phyloP scores from a whole-genome alignment of 2,329 filamentous ascomycete genomes.

The Neopestalotiopsis sp. region DNA sequence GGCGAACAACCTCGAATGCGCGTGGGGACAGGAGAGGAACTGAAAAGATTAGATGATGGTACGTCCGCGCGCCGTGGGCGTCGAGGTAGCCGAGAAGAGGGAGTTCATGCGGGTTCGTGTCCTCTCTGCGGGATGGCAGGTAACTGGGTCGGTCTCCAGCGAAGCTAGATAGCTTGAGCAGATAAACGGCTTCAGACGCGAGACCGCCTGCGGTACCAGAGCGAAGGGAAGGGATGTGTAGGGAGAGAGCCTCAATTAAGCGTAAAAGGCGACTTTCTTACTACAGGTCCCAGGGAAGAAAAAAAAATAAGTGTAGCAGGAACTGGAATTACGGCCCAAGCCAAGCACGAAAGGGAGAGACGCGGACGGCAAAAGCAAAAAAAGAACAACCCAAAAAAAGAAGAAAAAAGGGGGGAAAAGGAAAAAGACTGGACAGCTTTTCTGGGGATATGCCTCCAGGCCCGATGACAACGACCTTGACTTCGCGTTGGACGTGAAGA shows the following conservation, averaged over 20 bases:
- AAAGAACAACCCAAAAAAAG: constrained; percentile 7
- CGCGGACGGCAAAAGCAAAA: constrained; percentile 1
- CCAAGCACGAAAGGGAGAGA: background rate
- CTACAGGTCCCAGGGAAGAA: constrained; percentile 2
- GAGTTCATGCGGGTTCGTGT: constrained; percentile 31
- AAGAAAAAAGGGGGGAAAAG: background rate
- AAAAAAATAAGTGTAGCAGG: background rate
- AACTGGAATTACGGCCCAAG: constrained; percentile 15
- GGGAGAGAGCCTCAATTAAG: constrained; percentile 14
- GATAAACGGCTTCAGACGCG: constrained; percentile 2
- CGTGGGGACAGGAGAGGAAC: constrained; percentile 19
- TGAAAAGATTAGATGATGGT: constrained; percentile 20
- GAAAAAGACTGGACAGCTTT: constrained; percentile 16
- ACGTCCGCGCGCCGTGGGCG: constrained; percentile 35
- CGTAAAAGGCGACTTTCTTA: constrained; percentile 8
- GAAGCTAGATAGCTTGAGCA: constrained; percentile 2
- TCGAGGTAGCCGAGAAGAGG: constrained; percentile 30
- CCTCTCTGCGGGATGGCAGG: constrained; percentile 24
- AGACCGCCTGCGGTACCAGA: constrained; percentile 18
- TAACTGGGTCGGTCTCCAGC: constrained; percentile 14
- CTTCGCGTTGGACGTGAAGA: constrained; percentile 17
- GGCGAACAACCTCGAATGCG: constrained; percentile 1
- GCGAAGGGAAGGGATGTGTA: constrained; percentile 11
- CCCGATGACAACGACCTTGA: constrained; percentile 12
- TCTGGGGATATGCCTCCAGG: constrained; percentile 16